Base-by-base conservation (phyloP, 352 stramenopile species). In the Phytophthora cryptogea region DNA sequence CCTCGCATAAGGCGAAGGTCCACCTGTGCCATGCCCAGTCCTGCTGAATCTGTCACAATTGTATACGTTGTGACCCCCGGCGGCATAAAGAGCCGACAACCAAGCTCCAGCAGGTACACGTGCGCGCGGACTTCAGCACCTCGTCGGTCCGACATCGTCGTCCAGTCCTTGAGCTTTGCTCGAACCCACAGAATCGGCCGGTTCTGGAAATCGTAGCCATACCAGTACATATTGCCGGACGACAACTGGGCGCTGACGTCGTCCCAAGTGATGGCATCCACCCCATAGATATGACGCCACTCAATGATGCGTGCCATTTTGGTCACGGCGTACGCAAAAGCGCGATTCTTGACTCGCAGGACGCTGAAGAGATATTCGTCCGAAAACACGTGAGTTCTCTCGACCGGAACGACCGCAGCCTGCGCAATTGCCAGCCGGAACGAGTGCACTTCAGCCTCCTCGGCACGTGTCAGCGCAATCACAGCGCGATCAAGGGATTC, bases 191-290 rank as follows among this genome's bases (percentile, higher is more conserved):
- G 64, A 56, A 89, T 84, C 13, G 80, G 80, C 5, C 78, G 75
- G 50, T 87, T 81, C 54, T 83, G 59, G 41, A 78, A 84, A 56
- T 89, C 80, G 58, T 88, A 89, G 28, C 80, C 80, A 46, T 84
- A 83, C 80, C 80, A 89, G 53, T 89, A 89, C 73, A 89, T 86
- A 28, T 63, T 86, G 4, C 76, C 78, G 1, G 66, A 79, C 28
- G 35, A 42, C n/a, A 89, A 54, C 23, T 86, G 78, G 0, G 41
- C 16, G 17, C 74, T 66, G 5, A 88, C 74, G 3, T 85, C 66
- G 6, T 76, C 65, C 66, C 66, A 74, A 5, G 51, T 55, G 28
- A 80, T 63, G 4, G 54, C 53, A 14, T 82, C 64, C n/a, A 84
- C 76, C 10, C 72, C 53, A 41, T 86, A 89, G 43, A 50, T 54